phyloP scores from a whole-genome alignment of 352 stramenopile species.

The Pythium aristosporum region DNA sequence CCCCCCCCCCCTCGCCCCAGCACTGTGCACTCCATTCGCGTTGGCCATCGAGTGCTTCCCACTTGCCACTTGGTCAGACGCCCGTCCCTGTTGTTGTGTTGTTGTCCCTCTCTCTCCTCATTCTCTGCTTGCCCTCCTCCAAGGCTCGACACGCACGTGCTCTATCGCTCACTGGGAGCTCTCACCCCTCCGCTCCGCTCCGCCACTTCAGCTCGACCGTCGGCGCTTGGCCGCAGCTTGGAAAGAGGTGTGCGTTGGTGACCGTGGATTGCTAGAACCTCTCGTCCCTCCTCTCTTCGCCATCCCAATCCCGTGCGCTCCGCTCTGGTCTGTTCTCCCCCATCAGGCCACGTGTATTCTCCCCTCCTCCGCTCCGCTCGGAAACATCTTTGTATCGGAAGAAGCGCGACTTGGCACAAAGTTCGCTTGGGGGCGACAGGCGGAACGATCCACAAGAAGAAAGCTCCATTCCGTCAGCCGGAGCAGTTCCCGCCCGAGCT shows the following conservation, averaged over 20 bases:
- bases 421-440: not conserved
- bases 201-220: slow-evolving; percentile 5
- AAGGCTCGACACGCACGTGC: not conserved
- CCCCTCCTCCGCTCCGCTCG: not conserved
- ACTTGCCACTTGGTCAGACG: no score
- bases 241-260: not conserved
- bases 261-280: slow-evolving; percentile 8
- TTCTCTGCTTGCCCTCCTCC: not conserved
- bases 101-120: not conserved
- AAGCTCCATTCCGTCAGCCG: no score
- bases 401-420: not conserved
- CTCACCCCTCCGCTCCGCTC: not conserved
- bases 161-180: not conserved
- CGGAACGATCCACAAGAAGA: not conserved
- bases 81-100: no score
- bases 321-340: not conserved
- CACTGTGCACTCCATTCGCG: no score
- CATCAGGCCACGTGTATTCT: not conserved
- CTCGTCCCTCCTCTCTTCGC: not conserved
- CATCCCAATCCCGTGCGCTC: not conserved
- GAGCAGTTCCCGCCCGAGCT: no score
- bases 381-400: not conserved
- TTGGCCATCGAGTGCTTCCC: no score
- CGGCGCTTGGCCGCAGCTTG: no score
- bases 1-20: no score